A percentile compares a stretch with the other conserved stretches of the same genome.
Evolutionary conservation across 1,284 basidiomycete species (phyloP).

Genomic region (Ceratobasidium sp.): DNA sequence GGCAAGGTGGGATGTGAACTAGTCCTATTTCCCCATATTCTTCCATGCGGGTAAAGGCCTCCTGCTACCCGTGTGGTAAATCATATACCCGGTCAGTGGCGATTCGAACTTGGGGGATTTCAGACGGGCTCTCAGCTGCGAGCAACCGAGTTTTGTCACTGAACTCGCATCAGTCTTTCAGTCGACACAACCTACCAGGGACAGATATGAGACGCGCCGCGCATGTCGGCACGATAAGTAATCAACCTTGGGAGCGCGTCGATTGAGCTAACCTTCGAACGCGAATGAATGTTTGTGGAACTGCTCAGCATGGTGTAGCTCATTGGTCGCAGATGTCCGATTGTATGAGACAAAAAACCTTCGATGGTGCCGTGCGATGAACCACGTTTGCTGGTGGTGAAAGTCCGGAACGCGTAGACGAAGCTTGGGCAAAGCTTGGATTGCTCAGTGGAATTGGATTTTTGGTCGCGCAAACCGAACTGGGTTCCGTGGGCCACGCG

Average conservation of each 20-base stretch:
- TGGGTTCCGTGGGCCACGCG: constrained; percentile 16
- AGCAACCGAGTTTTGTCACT: constrained; percentile 7
- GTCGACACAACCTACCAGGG: not conserved
- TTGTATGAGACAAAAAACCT: constrained; percentile 13
- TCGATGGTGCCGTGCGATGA: not conserved
- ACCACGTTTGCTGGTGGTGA: constrained; percentile 37
- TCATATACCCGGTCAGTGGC: constrained; percentile 1
- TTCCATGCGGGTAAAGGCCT: constrained; percentile 10
- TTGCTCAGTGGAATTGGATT: constrained; percentile 21
- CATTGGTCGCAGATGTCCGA: not conserved
- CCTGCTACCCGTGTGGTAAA: not conserved
- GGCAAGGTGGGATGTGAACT: constrained; percentile 20
- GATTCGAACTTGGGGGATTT: not conserved
- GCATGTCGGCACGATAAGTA: constrained; percentile 12
- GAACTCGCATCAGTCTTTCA: not conserved
- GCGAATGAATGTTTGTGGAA: not conserved
- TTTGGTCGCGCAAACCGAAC: constrained; percentile 1
- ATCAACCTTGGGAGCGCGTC: constrained; percentile 12
- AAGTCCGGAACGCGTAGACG: constrained; percentile 7
- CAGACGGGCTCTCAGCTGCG: not conserved
- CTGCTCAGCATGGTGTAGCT: constrained; percentile 21
- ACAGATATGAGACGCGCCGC: not conserved
- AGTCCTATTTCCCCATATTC: constrained; percentile 2
- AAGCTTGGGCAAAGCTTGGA: constrained; percentile 24
- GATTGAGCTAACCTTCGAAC: constrained; percentile 32